These are phyloP conservation scores for Cordia subcordata DNA, from an alignment of 257 asterid genomes.

Conservation along the genomic window DNA sequence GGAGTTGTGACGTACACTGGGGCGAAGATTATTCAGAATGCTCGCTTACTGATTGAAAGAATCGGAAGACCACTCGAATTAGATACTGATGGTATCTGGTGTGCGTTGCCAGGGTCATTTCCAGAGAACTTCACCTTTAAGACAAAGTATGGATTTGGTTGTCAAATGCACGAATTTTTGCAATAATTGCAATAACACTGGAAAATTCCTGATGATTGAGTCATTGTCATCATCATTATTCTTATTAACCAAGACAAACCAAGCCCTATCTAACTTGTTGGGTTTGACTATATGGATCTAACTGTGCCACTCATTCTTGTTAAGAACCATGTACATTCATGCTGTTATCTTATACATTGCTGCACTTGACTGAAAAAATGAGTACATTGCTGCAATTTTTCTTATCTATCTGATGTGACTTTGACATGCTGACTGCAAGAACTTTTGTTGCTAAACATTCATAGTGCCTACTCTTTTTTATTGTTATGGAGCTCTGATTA, in stretches of 20 bases:
- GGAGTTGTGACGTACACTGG: conserved; percentile 99
- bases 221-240: background rate
- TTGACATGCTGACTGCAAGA: background rate
- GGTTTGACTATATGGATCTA: no score
- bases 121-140: conserved; percentile 95
- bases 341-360: no score
- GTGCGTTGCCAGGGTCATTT: conserved; percentile 87
- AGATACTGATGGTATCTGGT: conserved; percentile 99
- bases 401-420: background rate
- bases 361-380: no score
- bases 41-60: conserved; percentile 90
- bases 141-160: conserved; percentile 51
- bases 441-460: background rate
- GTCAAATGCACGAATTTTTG: background rate
- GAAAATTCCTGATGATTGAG: no score
- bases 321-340: no score
- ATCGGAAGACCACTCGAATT: conserved; percentile 97
- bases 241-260: no score
- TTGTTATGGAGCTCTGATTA: conserved; percentile 20
- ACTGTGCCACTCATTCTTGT: no score
- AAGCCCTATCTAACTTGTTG: no score
- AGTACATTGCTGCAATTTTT: no score
- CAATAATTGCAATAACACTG: no score
- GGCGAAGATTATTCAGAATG: conserved; percentile 97
- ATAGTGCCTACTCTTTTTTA: conserved; percentile 2